phyloP scores from a whole-genome alignment of 2,329 filamentous ascomycete species.

The Plectosphaerella plurivora region DNA sequence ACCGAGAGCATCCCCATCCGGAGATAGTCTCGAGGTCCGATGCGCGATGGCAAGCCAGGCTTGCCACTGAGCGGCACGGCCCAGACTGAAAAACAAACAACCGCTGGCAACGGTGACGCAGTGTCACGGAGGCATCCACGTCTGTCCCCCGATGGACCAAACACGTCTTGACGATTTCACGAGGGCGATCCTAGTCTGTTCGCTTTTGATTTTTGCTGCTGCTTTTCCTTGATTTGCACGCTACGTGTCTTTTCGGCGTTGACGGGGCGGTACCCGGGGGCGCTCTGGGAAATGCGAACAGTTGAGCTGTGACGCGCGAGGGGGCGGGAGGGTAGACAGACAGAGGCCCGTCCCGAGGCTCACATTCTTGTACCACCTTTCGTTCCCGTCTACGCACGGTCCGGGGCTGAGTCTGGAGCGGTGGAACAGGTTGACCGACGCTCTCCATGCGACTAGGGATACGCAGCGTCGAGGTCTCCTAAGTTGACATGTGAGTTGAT shows the following conservation, averaged over 20 bases:
- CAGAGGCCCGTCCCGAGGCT: no score
- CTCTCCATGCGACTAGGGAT: no score
- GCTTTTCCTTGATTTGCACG: not conserved
- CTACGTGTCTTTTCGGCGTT: not conserved
- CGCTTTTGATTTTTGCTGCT: not conserved
- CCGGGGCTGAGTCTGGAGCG: no score
- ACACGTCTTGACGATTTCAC: constrained; percentile 2
- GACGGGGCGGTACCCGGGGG: not conserved
- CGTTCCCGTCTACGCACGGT: no score
- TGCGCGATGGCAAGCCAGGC: not conserved
- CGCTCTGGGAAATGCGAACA: not conserved
- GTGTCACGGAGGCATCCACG: not conserved
- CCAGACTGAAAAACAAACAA: not conserved
- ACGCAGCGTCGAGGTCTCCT: no score
- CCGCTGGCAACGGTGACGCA: not conserved
- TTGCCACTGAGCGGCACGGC: not conserved
- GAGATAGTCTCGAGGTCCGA: constrained; percentile 36
- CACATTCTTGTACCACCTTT: no score
- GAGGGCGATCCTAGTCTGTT: not conserved
- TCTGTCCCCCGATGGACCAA: not conserved
- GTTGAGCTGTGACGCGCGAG: not conserved
- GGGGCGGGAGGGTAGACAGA: not conserved
- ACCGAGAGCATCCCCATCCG: constrained; percentile 59
- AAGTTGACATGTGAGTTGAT: no score
- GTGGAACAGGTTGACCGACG: no score